Base-by-base conservation (phyloP, 352 stramenopile species). In the Pythium folliculosum region DNA sequence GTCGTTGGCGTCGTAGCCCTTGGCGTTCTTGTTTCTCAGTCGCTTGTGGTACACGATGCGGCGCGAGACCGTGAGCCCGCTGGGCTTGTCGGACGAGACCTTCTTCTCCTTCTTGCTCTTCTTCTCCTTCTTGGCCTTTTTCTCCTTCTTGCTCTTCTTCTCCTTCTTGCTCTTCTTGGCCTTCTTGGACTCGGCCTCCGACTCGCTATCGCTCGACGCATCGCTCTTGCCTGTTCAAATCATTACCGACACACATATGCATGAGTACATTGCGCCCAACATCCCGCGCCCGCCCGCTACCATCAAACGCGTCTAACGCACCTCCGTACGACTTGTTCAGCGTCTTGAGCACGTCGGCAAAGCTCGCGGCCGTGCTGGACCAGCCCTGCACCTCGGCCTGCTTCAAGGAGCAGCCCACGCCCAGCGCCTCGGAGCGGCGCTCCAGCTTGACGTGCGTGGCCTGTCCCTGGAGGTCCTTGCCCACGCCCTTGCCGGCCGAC, bases 401-500 rank as follows among this genome's bases (percentile, higher is more conserved):
- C 80, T 96, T 94, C 5, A 96, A 79, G 53, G 89, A 96, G 59
- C 92, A 97, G 43, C 95, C 94, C 35, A 98, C 84, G 21, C 95
- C 95, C 35, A 98, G 75, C 59, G 86, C 92, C 65, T 98, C 90
- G 7, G 90, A 88, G 19, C 93, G 88, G 25, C 90, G 86, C 37
- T 91, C 75, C 38, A 97, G 88, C 72, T 96, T 94, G 37, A 98
- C 80, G 73, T 97, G 88, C 21, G 86, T 84, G 25, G 86, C 84
- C 65, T 90, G 88, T 5, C 91, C 90, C 73, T 98, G 92, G 55
- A 97, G 78, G 32, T 98, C 78, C 70, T 98, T 98, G 21, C 96
- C 96, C 40, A 98, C 85, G 57, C 92, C 95, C 66, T 96, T 88
- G 54, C 94, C 94, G 32, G 97, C 92, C 23, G 88, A 92, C 94